These are phyloP conservation scores for Zymoseptoria crescenta DNA, from an alignment of 2,329 filamentous ascomycete species.

Conservation along the genomic window DNA sequence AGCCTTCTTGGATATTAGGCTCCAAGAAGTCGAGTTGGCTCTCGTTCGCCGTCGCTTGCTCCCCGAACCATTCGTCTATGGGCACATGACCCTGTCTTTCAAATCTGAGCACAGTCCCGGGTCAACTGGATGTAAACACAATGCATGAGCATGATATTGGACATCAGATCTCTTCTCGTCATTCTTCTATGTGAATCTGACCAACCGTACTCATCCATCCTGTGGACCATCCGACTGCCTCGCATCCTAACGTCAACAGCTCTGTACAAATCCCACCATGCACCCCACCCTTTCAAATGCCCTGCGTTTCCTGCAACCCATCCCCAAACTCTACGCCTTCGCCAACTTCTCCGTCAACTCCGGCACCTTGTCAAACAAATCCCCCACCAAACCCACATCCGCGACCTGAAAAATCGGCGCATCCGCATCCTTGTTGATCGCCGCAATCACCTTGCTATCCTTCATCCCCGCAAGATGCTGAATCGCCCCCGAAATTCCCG, in stretches of 20 bases:
- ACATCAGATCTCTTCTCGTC: background rate
- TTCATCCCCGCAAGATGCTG: constrained; percentile 99
- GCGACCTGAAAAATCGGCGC: constrained; percentile 98
- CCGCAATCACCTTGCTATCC: constrained; percentile 98
- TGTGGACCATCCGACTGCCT: background rate
- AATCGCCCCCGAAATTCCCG: constrained; percentile 93
- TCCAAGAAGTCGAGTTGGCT: too few relatives aligned
- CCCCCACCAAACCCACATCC: constrained; percentile 89
- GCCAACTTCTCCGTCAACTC: constrained; percentile 95
- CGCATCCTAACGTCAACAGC: background rate
- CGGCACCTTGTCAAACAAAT: constrained; percentile 91
- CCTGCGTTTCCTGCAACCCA: background rate
- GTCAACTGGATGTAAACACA: too few relatives aligned
- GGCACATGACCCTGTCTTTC: too few relatives aligned
- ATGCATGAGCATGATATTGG: background rate
- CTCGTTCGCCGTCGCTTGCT: too few relatives aligned
- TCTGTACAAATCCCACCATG: background rate
- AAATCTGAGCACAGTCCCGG: too few relatives aligned
- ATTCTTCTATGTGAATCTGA: background rate
- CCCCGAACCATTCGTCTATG: too few relatives aligned
- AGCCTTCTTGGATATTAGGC: too few relatives aligned
- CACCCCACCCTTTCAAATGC: background rate
- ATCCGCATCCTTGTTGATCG: constrained; percentile 96
- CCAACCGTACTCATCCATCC: background rate
- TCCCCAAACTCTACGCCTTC: constrained; percentile 20